Percentiles rank a stretch among this genome's conserved stretches.
Conservation (phyloP, 1,139 yeast species). For the Diutina siamensis region DNA sequence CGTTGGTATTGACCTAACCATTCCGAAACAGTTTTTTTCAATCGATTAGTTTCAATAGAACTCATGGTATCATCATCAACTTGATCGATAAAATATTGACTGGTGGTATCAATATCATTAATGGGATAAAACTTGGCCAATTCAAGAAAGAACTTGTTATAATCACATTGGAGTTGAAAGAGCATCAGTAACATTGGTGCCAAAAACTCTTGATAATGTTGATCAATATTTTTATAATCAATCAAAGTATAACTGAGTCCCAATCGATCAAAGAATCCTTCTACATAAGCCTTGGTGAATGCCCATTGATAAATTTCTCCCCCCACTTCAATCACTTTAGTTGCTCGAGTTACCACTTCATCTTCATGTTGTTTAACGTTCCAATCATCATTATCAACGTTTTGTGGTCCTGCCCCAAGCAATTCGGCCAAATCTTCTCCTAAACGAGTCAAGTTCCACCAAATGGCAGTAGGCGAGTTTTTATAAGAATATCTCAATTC, state of each 20-base stretch:
- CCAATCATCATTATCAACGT: constrained; percentile 19
- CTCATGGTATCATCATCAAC: constrained; percentile 12
- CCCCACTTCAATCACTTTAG: constrained; percentile 48
- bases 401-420: constrained; percentile 53
- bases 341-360: constrained; percentile 47
- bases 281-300: constrained; percentile 49
- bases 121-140: constrained; percentile 15
- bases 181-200: constrained; percentile 56
- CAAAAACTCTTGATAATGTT: constrained; percentile 35
- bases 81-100: constrained; percentile 21
- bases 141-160: constrained; percentile 61
- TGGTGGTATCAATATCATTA: constrained; percentile 15
- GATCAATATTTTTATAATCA: constrained; percentile 23
- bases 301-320: constrained; percentile 55
- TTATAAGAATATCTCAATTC: constrained; percentile 61
- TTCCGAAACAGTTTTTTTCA: constrained; percentile 18
- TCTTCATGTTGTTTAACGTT: constrained; percentile 25
- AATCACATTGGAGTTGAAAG: constrained; percentile 56
- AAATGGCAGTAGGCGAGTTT: constrained; percentile 74
- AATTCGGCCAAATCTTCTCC: constrained; percentile 81
- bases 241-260: constrained; percentile 42
- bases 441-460: constrained; percentile 87
- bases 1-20: constrained; percentile 32
- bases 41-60: constrained; percentile 20
- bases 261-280: constrained; percentile 51